Evolutionary conservation across 1,284 basidiomycete genomes (phyloP), one percentile per base, ranked within the genome.

Genomic region (Boletellus deceptivus): DNA sequence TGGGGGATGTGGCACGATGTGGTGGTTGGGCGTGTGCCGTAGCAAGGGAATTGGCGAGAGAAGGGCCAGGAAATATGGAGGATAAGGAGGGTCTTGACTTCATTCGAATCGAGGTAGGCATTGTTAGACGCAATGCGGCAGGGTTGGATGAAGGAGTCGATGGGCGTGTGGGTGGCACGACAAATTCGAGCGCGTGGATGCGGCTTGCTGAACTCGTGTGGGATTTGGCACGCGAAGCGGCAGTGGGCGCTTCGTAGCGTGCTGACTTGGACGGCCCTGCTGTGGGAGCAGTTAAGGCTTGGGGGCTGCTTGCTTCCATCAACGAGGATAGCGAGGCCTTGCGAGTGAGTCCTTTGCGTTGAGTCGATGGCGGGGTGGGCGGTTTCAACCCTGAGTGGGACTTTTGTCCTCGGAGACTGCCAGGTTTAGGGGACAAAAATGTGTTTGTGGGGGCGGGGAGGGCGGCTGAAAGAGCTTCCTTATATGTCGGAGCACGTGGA

Each of bases 321-420:
- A 90, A 71, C 27, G 84, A 86, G 25, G 87, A 87, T 46, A 90
- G 61, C 4, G 87, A 90, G 10, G 86, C 86, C 69, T 90, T 89
- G 57, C 87, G 80, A 36, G 79, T 74, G 43, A 89, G 73, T 56
- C 49, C 58, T 43, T 76, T 80, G 38, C 83, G 79, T 46, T 79
- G 68, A 25, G 75, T 75, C 31, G 79, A 67, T 22, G 86, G 78
- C 39, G 86, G 83, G 6, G 83, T 83, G 18, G 80, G 76, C 5
- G 85, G 82, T 63, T 90, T 89, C 46, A 91, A 76, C 37, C 82
- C 86, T 16, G 85, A 82, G 64, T 88, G 85, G 6, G 88, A 90
- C 61, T 89, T 90, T 73, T 91, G 87, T 22, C 82, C 82, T 38
- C 88, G 83, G 53, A 91, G 77, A 65, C 82, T 84, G 46, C 78